These are phyloP conservation scores for Bassia scoparia DNA, from an alignment of 148 eudicot species.

Conservation along the genomic window DNA sequence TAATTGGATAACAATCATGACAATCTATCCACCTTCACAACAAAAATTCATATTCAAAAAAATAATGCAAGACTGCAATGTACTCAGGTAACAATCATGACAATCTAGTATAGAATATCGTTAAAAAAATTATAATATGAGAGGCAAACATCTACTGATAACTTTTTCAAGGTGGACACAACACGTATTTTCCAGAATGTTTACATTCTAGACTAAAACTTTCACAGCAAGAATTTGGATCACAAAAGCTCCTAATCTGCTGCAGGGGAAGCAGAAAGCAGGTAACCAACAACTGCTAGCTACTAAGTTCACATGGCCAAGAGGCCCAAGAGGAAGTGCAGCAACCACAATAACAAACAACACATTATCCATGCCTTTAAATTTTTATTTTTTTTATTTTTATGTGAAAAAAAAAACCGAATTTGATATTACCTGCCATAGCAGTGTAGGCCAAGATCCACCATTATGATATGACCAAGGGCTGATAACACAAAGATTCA, in stretches of 20 bases:
- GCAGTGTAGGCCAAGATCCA: conserved; percentile 95
- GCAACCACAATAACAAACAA: neutral
- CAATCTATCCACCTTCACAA: no score
- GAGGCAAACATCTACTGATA: no score
- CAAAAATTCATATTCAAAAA: no score
- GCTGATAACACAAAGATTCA: conserved; percentile 33
- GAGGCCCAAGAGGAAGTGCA: neutral
- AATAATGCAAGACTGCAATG: no score
- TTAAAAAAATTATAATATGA: no score
- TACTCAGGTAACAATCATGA: neutral
- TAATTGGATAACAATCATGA: no score
- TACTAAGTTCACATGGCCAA: neutral
- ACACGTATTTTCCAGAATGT: no score
- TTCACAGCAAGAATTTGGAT: neutral
- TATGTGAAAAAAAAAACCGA: neutral
- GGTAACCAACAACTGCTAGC: neutral
- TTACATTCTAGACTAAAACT: neutral
- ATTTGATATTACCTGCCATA: conserved; percentile 73
- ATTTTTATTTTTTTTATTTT: no score
- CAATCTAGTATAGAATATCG: no score
- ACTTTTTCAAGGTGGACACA: neutral
- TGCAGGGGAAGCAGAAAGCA: no score
- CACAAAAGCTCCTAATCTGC: neutral
- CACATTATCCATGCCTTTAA: no score
- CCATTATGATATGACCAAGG: conserved; percentile 99